Percentiles rank a stretch among this genome's conserved stretches.
Evolutionary conservation across 1,139 yeast genomes (phyloP).

Genomic region (Yamadazyma siamensis): DNA sequence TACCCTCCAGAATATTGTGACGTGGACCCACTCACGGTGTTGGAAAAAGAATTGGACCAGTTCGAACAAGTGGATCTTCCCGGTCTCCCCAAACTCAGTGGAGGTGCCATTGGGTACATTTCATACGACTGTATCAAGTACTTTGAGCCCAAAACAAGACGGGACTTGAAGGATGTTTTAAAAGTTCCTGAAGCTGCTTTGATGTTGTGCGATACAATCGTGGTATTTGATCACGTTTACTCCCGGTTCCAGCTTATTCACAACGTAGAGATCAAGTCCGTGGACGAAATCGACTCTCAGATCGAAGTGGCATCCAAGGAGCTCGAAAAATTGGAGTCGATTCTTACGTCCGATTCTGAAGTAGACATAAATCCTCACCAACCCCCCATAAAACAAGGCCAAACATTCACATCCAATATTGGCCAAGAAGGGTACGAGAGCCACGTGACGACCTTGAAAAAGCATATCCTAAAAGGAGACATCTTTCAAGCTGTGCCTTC

Average conservation of each 20-base stretch:
- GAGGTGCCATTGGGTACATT: constrained; percentile 95
- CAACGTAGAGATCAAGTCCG: constrained; percentile 56
- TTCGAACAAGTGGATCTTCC: constrained; percentile 72
- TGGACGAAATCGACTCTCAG: constrained; percentile 38
- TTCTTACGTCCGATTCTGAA: constrained; percentile 41
- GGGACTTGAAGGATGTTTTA: constrained; percentile 72
- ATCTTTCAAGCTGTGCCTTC: constrained; percentile 98
- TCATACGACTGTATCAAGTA: constrained; percentile 95
- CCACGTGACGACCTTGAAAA: constrained; percentile 71
- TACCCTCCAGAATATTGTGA: constrained; percentile 34
- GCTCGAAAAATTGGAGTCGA: constrained; percentile 55
- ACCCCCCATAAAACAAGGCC: constrained; percentile 61
- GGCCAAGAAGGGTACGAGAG: constrained; percentile 90
- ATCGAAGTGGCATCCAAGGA: constrained; percentile 55
- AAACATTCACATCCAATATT: constrained; percentile 76
- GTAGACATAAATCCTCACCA: constrained; percentile 49
- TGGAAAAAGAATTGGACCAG: constrained; percentile 68
- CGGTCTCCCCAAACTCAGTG: constrained; percentile 80
- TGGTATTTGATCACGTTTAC: constrained; percentile 91
- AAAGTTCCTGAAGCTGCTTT: constrained; percentile 86
- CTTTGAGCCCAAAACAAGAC: constrained; percentile 86
- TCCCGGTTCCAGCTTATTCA: constrained; percentile 88
- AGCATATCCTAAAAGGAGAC: constrained; percentile 86
- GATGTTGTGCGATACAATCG: constrained; percentile 86
- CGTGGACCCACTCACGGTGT: constrained; percentile 72